Evolutionary conservation across 2,329 filamentous ascomycete species (phyloP), one percentile per base, ranked within the genome.

Genomic region (Pestalotiopsis sp.): DNA sequence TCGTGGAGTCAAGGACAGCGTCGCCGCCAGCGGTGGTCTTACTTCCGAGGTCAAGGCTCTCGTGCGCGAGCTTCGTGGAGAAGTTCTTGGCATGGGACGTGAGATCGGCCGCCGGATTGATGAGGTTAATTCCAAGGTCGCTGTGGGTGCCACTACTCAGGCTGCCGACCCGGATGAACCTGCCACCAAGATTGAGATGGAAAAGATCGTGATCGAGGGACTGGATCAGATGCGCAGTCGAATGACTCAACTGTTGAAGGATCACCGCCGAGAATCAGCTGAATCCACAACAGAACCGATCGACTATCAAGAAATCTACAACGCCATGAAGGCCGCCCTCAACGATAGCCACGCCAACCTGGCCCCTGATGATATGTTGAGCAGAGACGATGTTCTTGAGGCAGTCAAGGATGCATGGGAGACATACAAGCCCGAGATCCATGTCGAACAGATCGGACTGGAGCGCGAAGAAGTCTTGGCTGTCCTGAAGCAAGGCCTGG

Each of bases 391-490:
- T 69, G 93, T 98, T 45, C 87, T 98, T 2, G 88, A 92, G 36
- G 94, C 95, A 3, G 92, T 98, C 14, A 91, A 91, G 73, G 94
- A 97, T 73, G 95, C 95, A 1, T 97, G 94, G 90, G 95, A 98
- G 77, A 93, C 91, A 67, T 97, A 97, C 81, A 97, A 97, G 80
- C 95, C 95, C 1, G 94, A 98, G 74, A 94, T 97, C 65, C 92
- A 97, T 74, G 87, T 97, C 4, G 92, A 97, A 74, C 94, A 97
- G 75, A 92, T 97, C 71, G 95, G 95, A 2, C 84, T 98, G 1
- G 95, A 97, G 78, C 89, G 94, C 4, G 94, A 98, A 13, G 95
- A 98, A 76, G 92, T 98, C 62, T 84, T 98, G 14, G 90, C 92
- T 52, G 97, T 94, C 72, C 86, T 98, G 31, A 91, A 93, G 73